Evolutionary conservation across 306 rosid species (phyloP).

Genomic region (Luffa aegyptiaca): DNA sequence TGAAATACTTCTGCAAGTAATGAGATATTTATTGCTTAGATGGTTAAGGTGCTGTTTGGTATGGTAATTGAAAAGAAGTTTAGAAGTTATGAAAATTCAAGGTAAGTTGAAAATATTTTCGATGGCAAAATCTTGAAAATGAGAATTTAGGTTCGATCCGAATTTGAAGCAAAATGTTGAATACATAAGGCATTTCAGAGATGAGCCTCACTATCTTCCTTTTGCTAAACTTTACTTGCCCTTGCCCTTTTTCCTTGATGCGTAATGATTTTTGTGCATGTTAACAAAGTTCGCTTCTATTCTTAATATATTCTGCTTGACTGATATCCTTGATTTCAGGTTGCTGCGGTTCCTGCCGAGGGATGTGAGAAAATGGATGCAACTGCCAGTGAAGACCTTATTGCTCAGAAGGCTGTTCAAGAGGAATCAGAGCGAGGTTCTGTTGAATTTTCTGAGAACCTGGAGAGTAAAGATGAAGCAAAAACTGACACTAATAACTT

Average conservation of each 20-base stretch:
- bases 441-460: slow-evolving; percentile 20
- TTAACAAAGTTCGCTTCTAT: neutral
- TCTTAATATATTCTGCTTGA: neutral
- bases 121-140: neutral
- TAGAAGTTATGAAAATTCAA: neutral
- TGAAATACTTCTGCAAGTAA: neutral
- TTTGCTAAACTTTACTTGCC: neutral
- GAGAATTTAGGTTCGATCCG: neutral
- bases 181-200: neutral
- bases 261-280: neutral
- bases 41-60: neutral
- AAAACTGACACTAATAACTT: slow-evolving; percentile 23
- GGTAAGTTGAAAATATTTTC: neutral
- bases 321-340: slow-evolving; percentile 26
- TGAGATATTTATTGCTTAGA: neutral
- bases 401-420: slow-evolving; percentile 31
- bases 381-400: slow-evolving; percentile 20
- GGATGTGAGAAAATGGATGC: slow-evolving; percentile 24
- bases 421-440: slow-evolving; percentile 21
- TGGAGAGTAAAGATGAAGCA: slow-evolving; percentile 26
- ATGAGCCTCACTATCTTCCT: neutral
- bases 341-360: slow-evolving; percentile 23
- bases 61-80: neutral
- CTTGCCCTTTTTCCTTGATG: neutral
- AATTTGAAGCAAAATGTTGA: neutral